Evolutionary conservation across 371 early-diverging fungal genomes (phyloP).

Genomic region (Mortierella sp.): DNA sequence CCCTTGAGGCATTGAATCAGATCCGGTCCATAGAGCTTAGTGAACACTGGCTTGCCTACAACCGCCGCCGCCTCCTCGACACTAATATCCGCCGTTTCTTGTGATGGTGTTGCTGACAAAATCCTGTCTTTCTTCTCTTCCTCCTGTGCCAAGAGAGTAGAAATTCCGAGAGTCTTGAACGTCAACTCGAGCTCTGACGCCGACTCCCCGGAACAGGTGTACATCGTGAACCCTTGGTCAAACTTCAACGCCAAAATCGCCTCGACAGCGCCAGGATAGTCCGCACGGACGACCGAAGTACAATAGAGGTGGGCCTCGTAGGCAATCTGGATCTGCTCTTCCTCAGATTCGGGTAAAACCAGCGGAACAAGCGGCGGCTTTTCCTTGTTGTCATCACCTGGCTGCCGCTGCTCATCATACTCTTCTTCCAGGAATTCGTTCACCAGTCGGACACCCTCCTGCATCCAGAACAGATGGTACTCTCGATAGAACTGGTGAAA

Average conservation of each 20-base stretch:
- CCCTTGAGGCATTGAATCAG: constrained; percentile 31
- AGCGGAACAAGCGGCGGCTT: constrained; percentile 7
- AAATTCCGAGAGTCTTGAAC: constrained; percentile 32
- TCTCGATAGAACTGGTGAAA: constrained; percentile 23
- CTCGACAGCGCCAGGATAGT: constrained; percentile 46
- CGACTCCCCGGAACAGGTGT: constrained; percentile 42
- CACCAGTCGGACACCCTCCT: constrained; percentile 11
- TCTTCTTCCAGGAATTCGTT: constrained; percentile 28
- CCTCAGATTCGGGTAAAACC: constrained; percentile 32
- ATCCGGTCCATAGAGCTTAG: constrained; percentile 46
- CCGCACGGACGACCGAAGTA: constrained; percentile 26
- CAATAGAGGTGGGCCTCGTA: constrained; percentile 30
- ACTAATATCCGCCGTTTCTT: background rate
- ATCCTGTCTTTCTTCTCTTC: background rate
- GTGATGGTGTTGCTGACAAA: background rate
- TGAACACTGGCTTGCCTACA: constrained; percentile 28
- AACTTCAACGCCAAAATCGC: constrained; percentile 36
- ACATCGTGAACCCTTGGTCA: constrained; percentile 39
- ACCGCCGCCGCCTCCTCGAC: background rate
- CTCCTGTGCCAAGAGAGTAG: background rate
- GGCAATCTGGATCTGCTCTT: constrained; percentile 32
- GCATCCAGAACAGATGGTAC: constrained; percentile 31
- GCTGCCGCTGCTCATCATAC: constrained; percentile 22
- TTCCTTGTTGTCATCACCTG: background rate
- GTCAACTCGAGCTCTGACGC: constrained; percentile 39